These are phyloP conservation scores for Podospora pseudoanserina DNA, from an alignment of 495 filamentous ascomycete genomes.

Conservation along the genomic window DNA sequence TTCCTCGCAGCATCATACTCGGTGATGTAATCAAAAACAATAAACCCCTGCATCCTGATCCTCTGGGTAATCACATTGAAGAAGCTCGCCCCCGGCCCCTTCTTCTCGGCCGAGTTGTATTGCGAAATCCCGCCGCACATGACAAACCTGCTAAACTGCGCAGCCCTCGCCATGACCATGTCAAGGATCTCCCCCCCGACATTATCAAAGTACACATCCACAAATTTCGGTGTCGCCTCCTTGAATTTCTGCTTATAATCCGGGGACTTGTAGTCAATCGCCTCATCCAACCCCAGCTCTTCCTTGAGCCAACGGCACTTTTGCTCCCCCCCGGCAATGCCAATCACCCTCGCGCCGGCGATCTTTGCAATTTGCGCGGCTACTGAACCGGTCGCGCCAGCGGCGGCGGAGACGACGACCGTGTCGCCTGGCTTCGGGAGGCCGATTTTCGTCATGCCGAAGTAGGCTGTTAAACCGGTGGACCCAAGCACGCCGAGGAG, in stretches of 20 bases:
- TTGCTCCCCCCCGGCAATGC: slow-evolving; percentile 60
- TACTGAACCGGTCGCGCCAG: slow-evolving; percentile 66
- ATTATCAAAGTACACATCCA: slow-evolving; percentile 68
- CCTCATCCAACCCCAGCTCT: slow-evolving; percentile 59
- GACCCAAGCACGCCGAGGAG: slow-evolving; percentile 58
- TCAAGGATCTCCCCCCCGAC: slow-evolving; percentile 65
- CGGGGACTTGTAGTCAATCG: slow-evolving; percentile 62
- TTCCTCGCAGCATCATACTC: slow-evolving; percentile 40
- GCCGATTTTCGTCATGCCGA: slow-evolving; percentile 61
- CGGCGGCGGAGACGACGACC: slow-evolving; percentile 66
- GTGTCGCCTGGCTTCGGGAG: slow-evolving; percentile 55
- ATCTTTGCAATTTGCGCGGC: slow-evolving; percentile 69
- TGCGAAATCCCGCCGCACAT: slow-evolving; percentile 53
- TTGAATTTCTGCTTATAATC: slow-evolving; percentile 55
- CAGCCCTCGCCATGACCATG: slow-evolving; percentile 55
- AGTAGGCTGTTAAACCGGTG: slow-evolving; percentile 65
- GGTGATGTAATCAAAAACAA: slow-evolving; percentile 51
- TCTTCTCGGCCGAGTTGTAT: slow-evolving; percentile 39
- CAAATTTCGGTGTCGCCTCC: slow-evolving; percentile 56
- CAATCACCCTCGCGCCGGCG: slow-evolving; percentile 57
- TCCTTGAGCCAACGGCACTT: slow-evolving; percentile 61
- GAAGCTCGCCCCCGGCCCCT: slow-evolving; percentile 34
- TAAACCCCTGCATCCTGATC: slow-evolving; percentile 57
- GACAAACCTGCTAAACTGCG: slow-evolving; percentile 54
- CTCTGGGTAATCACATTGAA: slow-evolving; percentile 37